Conservation (phyloP, 306 rosid species). For the Vigna reflexopilosa region DNA sequence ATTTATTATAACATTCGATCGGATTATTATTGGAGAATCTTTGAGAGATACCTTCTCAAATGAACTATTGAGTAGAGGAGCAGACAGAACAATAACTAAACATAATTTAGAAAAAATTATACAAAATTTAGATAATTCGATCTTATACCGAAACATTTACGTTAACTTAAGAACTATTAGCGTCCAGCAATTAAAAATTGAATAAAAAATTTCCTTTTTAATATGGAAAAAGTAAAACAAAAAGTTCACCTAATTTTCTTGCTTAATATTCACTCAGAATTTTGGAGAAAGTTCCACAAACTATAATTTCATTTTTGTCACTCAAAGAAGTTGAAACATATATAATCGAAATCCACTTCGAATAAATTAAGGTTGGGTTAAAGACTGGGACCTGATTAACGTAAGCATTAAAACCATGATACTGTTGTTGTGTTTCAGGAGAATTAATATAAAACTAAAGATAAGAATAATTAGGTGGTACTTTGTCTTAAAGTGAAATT, state of each 20-base stretch:
- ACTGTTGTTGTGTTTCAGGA: background rate
- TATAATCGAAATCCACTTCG: background rate
- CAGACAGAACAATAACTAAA: too few relatives aligned
- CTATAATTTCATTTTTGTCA: background rate
- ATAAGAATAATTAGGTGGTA: slow-evolving; percentile 20
- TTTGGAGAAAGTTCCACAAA: too few relatives aligned
- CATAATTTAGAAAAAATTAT: too few relatives aligned
- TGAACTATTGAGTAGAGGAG: too few relatives aligned
- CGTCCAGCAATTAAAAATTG: too few relatives aligned
- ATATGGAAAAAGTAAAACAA: too few relatives aligned
- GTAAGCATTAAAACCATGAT: background rate
- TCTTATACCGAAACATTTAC: background rate
- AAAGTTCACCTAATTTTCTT: background rate
- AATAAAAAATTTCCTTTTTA: too few relatives aligned
- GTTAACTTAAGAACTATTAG: slow-evolving; percentile 16
- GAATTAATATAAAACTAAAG: slow-evolving; percentile 30
- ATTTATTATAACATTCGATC: too few relatives aligned
- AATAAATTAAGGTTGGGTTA: background rate
- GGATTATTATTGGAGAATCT: too few relatives aligned
- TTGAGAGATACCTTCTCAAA: too few relatives aligned
- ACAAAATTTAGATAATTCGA: too few relatives aligned
- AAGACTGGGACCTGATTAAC: background rate
- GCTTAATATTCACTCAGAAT: background rate
- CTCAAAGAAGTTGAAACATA: background rate
- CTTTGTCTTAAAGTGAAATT: slow-evolving; percentile 8